Base-by-base conservation (phyloP, 345 rosid species). In the Heritiera littoralis region DNA sequence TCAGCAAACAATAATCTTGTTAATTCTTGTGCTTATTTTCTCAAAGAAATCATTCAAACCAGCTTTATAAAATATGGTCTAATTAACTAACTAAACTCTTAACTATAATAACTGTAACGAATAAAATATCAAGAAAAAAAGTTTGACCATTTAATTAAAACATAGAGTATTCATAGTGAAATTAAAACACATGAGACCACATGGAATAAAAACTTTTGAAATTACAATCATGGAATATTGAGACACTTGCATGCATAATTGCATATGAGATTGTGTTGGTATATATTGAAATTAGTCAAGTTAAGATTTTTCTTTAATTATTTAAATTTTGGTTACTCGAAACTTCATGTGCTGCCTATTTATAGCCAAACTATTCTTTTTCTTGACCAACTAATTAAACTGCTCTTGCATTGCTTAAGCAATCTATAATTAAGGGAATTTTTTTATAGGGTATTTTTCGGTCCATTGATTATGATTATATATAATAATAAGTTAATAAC, bases 121-220 rank as follows among this genome's bases (percentile, higher is more conserved):
- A 38, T 18, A 28, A 3, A 71, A 52, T 23, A 23, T 23, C 12
- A 20, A 30, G 17, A 12, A 72, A 35, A n/a, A 30, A 32, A 72
- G 30, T 77, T 79, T 63, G 74, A 52, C 79, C 14, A 14, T 54
- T 54, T 54, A 54, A 14, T 54, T 54, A 14, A 54, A 54, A 54
- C n/a, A 54, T 0, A 4, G 18, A n/a, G 7, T 9, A 58, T 65
- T 54, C n/a, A 73, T 43, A 28, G 65, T 63, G 73, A 13, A 51
- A 51, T 4, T 54, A 54, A 54, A 83, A 84, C 87, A 81, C 86
- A 82, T 82, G 87, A 84, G 81, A 80, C 77, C 89, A 82, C 89
- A 84, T 82, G 86, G 77, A 84, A 75, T 58, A 41, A 43, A 70
- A 28, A 5, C 59, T 32, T 66, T 68, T 49, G 4, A 43, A 66